A percentile compares a stretch with the other conserved stretches of the same genome.
Evolutionary conservation across 371 early-diverging fungal species (phyloP).

Genomic region (Fennellomyces sp.): DNA sequence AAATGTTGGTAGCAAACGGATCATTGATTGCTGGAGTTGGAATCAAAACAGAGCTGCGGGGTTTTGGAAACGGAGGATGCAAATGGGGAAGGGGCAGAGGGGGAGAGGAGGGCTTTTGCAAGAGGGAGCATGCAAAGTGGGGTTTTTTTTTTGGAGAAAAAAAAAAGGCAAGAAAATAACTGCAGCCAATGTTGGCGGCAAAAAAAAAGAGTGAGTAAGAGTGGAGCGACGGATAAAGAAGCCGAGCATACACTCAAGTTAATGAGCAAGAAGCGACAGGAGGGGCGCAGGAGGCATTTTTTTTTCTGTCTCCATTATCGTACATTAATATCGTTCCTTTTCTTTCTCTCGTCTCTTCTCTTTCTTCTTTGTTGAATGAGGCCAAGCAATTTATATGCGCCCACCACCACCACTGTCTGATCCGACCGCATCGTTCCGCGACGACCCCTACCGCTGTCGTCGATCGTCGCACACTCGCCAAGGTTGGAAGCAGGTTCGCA

Average conservation of each 20-base stretch:
- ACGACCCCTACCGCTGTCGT: conserved; percentile 15
- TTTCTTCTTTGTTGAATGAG: conserved; percentile 2
- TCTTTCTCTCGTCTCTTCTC: neutral
- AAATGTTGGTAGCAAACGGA: too few species aligned
- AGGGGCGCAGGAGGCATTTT: conserved; percentile 8
- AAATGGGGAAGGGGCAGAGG: neutral
- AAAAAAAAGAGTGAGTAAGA: neutral
- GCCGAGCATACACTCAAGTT: too few species aligned
- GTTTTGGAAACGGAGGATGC: too few species aligned
- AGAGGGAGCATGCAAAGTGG: neutral
- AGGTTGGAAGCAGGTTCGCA: conserved; percentile 3
- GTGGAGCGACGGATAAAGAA: too few species aligned
- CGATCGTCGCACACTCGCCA: conserved; percentile 6
- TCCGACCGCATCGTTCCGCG: neutral
- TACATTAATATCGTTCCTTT: neutral
- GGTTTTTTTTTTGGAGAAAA: neutral
- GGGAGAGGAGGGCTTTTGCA: neutral
- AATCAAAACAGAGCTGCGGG: too few species aligned
- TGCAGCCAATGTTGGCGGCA: too few species aligned
- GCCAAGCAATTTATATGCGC: conserved; percentile 4
- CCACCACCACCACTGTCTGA: neutral
- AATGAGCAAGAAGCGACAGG: too few species aligned
- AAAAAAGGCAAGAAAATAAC: neutral
- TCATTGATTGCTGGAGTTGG: too few species aligned
- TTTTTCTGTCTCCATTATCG: neutral